Percentiles rank a stretch among this genome's conserved stretches.
Evolutionary conservation across 257 asterid species (phyloP).

Genomic region (Gentiana dahurica): DNA sequence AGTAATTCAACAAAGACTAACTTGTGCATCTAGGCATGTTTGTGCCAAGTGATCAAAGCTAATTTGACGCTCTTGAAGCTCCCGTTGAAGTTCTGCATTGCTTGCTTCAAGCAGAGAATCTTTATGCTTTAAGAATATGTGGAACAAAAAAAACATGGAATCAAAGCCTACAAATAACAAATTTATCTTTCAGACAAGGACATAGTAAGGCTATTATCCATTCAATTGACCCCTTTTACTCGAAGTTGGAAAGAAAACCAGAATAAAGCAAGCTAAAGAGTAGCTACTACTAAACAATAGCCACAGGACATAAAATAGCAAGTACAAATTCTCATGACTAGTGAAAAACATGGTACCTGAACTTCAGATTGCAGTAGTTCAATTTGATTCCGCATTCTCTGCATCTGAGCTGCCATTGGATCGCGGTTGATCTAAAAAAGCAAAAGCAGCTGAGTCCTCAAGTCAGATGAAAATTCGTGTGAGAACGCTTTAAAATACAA

Average conservation of each 20-base stretch:
- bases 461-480: background rate
- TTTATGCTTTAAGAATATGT: constrained; percentile 79
- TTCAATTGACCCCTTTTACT: no score
- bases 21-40: constrained; percentile 88
- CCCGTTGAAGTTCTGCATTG: no score
- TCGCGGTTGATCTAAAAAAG: constrained; percentile 75
- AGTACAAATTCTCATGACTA: no score
- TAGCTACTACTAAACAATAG: constrained; percentile 1
- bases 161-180: constrained; percentile 10
- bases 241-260: background rate
- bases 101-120: constrained; percentile 82
- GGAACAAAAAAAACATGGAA: constrained; percentile 10
- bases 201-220: no score
- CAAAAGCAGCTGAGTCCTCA: constrained; percentile 1
- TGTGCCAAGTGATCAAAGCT: constrained; percentile 53
- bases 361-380: constrained; percentile 88
- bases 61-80: constrained; percentile 41
- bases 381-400: constrained; percentile 81
- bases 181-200: background rate
- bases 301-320: background rate
- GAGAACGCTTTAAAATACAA: background rate
- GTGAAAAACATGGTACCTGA: constrained; percentile 31
- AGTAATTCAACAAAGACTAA: constrained; percentile 16
- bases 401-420: constrained; percentile 69
- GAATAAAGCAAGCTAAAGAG: background rate